These are phyloP conservation scores for Amylocystis lapponica DNA, from an alignment of 768 basidiomycete species.

Conservation along the genomic window DNA sequence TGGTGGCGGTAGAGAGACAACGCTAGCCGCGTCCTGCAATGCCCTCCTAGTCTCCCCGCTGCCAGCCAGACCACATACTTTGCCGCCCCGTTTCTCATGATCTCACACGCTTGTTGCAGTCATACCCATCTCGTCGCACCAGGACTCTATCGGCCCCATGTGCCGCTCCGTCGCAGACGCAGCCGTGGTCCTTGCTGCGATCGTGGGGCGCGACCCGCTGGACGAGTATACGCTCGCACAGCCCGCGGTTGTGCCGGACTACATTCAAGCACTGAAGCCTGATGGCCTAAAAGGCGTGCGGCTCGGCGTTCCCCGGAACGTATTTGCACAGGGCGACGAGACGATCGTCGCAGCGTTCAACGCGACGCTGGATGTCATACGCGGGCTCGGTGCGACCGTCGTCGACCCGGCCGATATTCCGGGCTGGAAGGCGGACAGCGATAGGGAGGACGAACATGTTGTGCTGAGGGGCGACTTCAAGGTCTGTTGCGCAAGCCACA, in stretches of 20 bases:
- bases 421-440: constrained; percentile 43
- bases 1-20: no score
- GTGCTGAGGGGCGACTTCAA: constrained; percentile 58
- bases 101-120: constrained; percentile 24
- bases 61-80: no score
- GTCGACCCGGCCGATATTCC: constrained; percentile 61
- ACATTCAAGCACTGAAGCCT: constrained; percentile 42
- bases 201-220: constrained; percentile 36
- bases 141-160: constrained; percentile 34
- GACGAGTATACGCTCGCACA: constrained; percentile 38
- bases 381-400: constrained; percentile 39
- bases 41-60: no score
- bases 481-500: constrained; percentile 34
- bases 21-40: no score
- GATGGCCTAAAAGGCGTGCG: constrained; percentile 41
- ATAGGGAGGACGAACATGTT: constrained; percentile 41
- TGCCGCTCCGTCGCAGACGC: constrained; percentile 29
- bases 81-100: constrained; percentile 43
- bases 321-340: constrained; percentile 32
- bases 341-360: constrained; percentile 36
- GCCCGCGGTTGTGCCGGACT: constrained; percentile 49
- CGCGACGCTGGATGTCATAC: constrained; percentile 31
- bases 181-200: constrained; percentile 32
- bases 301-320: constrained; percentile 38
- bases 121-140: constrained; percentile 37